A percentile compares a stretch with the other conserved stretches of the same genome.
phyloP scores from a whole-genome alignment of 2,329 filamentous ascomycete species.

The Dactylellina haptotyla region DNA sequence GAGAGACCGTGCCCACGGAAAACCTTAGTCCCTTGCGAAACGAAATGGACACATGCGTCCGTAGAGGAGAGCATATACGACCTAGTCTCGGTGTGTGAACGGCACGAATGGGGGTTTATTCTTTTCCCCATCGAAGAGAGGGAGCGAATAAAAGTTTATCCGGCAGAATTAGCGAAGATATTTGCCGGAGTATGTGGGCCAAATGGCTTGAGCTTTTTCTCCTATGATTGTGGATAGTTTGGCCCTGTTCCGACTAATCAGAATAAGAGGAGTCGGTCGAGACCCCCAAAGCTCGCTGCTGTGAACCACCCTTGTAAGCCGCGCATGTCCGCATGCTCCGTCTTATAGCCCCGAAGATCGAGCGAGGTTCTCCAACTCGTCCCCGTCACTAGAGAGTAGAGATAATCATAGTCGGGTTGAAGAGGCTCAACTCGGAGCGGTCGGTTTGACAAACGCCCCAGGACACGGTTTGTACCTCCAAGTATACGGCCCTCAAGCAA shows the following conservation, averaged over 20 bases:
- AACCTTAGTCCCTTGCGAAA: constrained; percentile 5
- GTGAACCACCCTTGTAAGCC: background rate
- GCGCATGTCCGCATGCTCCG: background rate
- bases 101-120: background rate
- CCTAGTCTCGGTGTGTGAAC: background rate
- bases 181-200: constrained; percentile 46
- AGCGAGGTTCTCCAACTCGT: background rate
- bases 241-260: constrained; percentile 24
- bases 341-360: constrained; percentile 12
- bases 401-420: constrained; percentile 4
- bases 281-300: constrained; percentile 24
- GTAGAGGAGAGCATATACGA: background rate
- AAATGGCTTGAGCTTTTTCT: constrained; percentile 30
- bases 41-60: background rate
- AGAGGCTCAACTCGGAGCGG: constrained; percentile 11
- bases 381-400: background rate
- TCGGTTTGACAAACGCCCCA: constrained; percentile 2
- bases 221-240: constrained; percentile 16
- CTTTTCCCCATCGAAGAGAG: background rate
- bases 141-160: constrained; percentile 28
- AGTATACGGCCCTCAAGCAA: background rate
- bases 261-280: constrained; percentile 16
- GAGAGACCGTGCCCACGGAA: constrained; percentile 46
- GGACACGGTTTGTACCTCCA: background rate
- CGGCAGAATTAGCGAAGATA: constrained; percentile 44